A percentile compares a stretch with the other conserved stretches of the same genome.
Conservation (phyloP, 495 filamentous ascomycete species). For the Daldinia decipiens region DNA sequence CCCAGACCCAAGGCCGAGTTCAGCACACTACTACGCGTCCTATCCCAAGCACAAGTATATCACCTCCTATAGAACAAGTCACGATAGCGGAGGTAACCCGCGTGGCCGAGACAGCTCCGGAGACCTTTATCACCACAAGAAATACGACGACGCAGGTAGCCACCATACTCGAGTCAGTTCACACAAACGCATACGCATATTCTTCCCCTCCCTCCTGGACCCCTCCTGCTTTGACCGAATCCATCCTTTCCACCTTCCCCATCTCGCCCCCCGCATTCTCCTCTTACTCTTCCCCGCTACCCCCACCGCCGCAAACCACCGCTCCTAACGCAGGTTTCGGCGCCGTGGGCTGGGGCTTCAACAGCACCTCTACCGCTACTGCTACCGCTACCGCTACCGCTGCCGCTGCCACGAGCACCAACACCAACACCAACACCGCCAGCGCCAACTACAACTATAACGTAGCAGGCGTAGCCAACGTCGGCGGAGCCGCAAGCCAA, state of each 20-base stretch:
- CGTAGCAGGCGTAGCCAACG: not conserved
- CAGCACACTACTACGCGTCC: not conserved
- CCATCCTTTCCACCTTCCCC: constrained; percentile 9
- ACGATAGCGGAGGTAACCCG: constrained; percentile 7
- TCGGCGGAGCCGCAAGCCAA: constrained; percentile 4
- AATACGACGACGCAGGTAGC: not conserved
- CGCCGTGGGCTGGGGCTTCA: constrained; percentile 24
- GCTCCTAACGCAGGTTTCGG: not conserved
- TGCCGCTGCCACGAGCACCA: not conserved
- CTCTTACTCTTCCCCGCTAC: not conserved
- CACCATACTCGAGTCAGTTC: not conserved
- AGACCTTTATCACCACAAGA: not conserved
- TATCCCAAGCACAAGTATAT: not conserved
- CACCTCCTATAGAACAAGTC: not conserved
- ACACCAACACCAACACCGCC: not conserved
- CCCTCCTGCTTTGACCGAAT: not conserved
- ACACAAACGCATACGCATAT: constrained; percentile 5
- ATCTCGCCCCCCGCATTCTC: constrained; percentile 5
- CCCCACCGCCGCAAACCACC: not conserved
- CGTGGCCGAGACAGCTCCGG: not conserved
- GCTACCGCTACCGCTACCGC: not conserved
- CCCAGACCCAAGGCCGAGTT: not conserved
- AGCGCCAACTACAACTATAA: not conserved
- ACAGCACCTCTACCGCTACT: constrained; percentile 1
- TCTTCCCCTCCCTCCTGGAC: constrained; percentile 12